Conservation (phyloP, 2,329 filamentous ascomycete species). For the Purpureocillium takamizusanense region DNA sequence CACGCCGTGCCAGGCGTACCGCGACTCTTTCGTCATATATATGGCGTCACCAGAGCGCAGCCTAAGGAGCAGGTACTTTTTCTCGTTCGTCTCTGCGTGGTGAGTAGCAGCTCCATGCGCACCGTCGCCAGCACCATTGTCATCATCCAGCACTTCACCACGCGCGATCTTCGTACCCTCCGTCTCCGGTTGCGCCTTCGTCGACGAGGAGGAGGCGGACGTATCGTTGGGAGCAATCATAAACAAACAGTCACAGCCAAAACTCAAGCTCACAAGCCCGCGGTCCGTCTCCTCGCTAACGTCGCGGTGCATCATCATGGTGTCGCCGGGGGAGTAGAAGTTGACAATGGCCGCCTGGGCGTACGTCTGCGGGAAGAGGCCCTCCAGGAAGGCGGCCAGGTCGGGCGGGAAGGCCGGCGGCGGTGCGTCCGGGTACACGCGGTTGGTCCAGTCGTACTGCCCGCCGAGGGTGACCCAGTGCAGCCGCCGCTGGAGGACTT, state of each 20-base stretch:
- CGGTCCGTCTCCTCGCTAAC: slow-evolving; percentile 77
- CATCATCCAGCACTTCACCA: background rate
- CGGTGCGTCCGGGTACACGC: slow-evolving; percentile 61
- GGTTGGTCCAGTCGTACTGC: slow-evolving; percentile 92
- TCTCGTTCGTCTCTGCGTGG: slow-evolving; percentile 17
- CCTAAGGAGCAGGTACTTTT: slow-evolving; percentile 50
- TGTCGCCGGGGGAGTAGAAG: slow-evolving; percentile 83
- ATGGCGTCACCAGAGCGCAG: slow-evolving; percentile 81
- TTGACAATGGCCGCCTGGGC: slow-evolving; percentile 92
- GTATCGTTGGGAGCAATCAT: slow-evolving; percentile 58
- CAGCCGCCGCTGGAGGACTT: slow-evolving; percentile 69
- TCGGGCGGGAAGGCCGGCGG: slow-evolving; percentile 70
- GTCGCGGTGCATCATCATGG: slow-evolving; percentile 85
- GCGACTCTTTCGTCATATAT: slow-evolving; percentile 73
- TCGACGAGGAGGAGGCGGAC: slow-evolving; percentile 1
- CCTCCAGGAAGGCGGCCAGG: slow-evolving; percentile 56
- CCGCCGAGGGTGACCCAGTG: slow-evolving; percentile 93
- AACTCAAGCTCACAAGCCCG: slow-evolving; percentile 74
- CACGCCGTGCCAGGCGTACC: slow-evolving; percentile 93
- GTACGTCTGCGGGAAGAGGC: slow-evolving; percentile 65
- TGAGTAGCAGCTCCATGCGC: too few species aligned
- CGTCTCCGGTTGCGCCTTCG: too few species aligned
- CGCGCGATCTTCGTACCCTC: slow-evolving; percentile 3
- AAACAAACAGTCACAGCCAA: slow-evolving; percentile 87
- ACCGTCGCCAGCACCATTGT: slow-evolving; percentile 8